phyloP scores from a whole-genome alignment of 1,139 yeast species.

The Kurtzmaniella quercitrusa region DNA sequence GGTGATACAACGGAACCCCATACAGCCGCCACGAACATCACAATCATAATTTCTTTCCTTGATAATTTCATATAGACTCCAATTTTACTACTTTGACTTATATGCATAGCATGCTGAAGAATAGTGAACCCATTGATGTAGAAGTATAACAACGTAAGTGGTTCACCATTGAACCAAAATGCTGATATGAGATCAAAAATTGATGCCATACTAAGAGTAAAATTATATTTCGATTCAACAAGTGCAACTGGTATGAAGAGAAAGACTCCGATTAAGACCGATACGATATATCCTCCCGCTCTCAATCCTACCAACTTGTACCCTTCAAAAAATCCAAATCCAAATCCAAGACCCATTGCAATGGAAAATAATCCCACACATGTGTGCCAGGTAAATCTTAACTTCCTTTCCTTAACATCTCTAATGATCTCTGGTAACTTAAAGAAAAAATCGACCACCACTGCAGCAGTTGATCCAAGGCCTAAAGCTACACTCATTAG shows the following conservation, averaged over 20 bases:
- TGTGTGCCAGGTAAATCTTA: slow-evolving; percentile 3
- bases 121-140: slow-evolving; percentile 6
- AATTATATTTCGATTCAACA: slow-evolving; percentile 5
- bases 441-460: slow-evolving; percentile 8
- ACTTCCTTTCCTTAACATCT: slow-evolving; percentile 4
- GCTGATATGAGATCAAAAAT: slow-evolving; percentile 9
- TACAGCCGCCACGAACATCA: slow-evolving; percentile 8
- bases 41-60: slow-evolving; percentile 9
- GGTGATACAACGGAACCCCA: slow-evolving; percentile 10
- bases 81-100: slow-evolving; percentile 9
- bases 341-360: slow-evolving; percentile 11
- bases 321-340: slow-evolving; percentile 10
- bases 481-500: slow-evolving; percentile 12
- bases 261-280: slow-evolving; percentile 4
- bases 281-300: slow-evolving; percentile 6
- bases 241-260: slow-evolving; percentile 7
- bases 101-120: slow-evolving; percentile 9
- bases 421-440: slow-evolving; percentile 5
- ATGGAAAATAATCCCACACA: neutral
- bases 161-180: slow-evolving; percentile 9
- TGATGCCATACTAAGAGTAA: slow-evolving; percentile 5
- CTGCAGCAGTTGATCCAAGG: slow-evolving; percentile 11
- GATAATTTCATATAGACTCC: slow-evolving; percentile 18
- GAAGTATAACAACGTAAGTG: slow-evolving; percentile 8
- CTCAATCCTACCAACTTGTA: slow-evolving; percentile 5